Evolutionary conservation across 2,329 filamentous ascomycete species (phyloP).

Genomic region (Nemania diffusa): DNA sequence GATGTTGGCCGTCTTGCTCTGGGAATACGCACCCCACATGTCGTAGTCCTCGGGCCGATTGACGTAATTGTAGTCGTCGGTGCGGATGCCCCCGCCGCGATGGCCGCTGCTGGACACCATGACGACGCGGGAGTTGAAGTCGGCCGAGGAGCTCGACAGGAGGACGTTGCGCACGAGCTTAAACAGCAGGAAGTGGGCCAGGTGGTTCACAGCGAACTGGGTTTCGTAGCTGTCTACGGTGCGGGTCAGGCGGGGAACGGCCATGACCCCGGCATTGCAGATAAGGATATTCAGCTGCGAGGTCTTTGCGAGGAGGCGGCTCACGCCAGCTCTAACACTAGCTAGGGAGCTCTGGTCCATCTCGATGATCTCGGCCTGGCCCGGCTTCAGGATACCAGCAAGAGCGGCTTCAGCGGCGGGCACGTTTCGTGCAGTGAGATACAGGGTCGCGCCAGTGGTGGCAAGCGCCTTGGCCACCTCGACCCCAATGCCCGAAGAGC

Average conservation of each 20-base stretch:
- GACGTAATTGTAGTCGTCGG: too few species aligned
- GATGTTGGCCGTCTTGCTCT: neutral
- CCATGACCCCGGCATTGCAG: conserved; percentile 19
- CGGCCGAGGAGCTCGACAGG: too few species aligned
- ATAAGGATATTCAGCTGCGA: conserved; percentile 48
- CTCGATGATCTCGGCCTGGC: conserved; percentile 17
- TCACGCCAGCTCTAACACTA: conserved; percentile 19
- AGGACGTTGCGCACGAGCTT: too few species aligned
- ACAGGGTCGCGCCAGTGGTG: conserved; percentile 21
- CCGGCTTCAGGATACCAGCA: conserved; percentile 11
- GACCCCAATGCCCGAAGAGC: conserved; percentile 18
- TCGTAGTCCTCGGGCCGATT: too few species aligned
- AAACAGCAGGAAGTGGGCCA: too few species aligned
- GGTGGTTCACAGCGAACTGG: too few species aligned
- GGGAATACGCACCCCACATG: too few species aligned
- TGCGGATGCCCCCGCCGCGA: too few species aligned
- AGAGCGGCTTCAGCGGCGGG: neutral
- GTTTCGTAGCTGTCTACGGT: too few species aligned
- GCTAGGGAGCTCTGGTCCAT: conserved; percentile 5
- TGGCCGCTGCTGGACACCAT: too few species aligned
- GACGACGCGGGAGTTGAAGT: too few species aligned
- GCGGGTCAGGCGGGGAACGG: neutral
- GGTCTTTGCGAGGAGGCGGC: conserved; percentile 20
- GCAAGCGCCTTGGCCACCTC: conserved; percentile 23
- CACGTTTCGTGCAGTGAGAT: conserved; percentile 13